Conservation (phyloP, 192 early-diverging fungal genomes). For the Coemansia biformis region DNA sequence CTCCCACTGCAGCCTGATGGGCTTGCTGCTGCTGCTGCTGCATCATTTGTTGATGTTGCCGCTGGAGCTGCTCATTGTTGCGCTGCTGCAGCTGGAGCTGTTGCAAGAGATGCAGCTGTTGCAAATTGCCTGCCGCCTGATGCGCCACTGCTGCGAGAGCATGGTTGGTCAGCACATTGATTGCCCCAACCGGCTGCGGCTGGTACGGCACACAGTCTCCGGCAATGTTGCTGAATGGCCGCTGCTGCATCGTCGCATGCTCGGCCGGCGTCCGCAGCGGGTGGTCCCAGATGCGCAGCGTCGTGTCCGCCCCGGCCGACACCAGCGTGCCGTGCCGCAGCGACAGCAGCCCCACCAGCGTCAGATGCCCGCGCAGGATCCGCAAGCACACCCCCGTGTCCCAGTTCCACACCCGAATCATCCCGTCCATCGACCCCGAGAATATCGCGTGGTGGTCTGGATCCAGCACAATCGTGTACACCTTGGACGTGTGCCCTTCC, state of each 20-base stretch:
- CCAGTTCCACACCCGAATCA: conserved; percentile 89
- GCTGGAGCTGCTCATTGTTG: conserved; percentile 43
- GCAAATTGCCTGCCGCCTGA: conserved; percentile 23
- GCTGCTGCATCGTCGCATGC: conserved; percentile 4
- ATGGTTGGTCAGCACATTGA: conserved; percentile 16
- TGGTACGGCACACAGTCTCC: conserved; percentile 20
- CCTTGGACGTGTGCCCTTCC: conserved; percentile 87
- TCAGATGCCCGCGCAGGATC: conserved; percentile 82
- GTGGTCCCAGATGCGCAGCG: conserved; percentile 88
- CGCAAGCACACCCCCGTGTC: conserved; percentile 72
- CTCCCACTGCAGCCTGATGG: not conserved
- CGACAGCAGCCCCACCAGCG: conserved; percentile 90
- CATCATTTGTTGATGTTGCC: conserved; percentile 9
- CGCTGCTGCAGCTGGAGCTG: conserved; percentile 47
- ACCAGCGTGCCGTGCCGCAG: conserved; percentile 81
- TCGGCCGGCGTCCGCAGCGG: conserved; percentile 33
- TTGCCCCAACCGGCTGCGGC: not conserved
- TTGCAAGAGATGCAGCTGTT: conserved; percentile 39
- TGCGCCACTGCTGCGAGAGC: conserved; percentile 13
- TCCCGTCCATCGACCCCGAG: conserved; percentile 91
- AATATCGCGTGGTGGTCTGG: conserved; percentile 78
- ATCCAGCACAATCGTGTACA: conserved; percentile 91
- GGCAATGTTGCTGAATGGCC: conserved; percentile 38
- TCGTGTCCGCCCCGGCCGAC: conserved; percentile 91
- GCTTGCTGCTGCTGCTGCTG: conserved; percentile 25